A percentile compares a stretch with the other conserved stretches of the same genome.
These are phyloP conservation scores for Aspergillus coremiiformis DNA, from an alignment of 495 filamentous ascomycete genomes.

Conservation along the genomic window DNA sequence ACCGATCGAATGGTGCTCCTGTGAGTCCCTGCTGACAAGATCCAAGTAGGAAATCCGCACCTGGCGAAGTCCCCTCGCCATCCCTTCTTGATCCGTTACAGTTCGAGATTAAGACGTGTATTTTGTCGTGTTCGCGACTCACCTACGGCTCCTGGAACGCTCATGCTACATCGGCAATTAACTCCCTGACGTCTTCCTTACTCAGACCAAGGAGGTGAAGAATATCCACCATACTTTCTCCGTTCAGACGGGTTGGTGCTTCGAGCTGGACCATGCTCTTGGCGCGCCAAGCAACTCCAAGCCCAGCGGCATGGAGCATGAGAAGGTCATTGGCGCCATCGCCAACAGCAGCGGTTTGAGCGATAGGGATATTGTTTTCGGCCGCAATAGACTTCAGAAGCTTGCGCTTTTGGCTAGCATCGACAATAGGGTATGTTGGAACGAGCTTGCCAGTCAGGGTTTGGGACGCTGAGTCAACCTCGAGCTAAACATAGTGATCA, in stretches of 20 bases:
- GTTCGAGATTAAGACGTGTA: not conserved
- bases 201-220: conserved; percentile 77
- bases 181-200: conserved; percentile 52
- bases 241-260: conserved; percentile 75
- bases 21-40: not conserved
- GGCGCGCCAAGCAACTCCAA: conserved; percentile 90
- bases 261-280: conserved; percentile 87
- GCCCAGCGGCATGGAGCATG: conserved; percentile 83
- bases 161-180: conserved; percentile 25
- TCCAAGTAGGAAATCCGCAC: not conserved
- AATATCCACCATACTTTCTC: conserved; percentile 68
- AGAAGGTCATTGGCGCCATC: conserved; percentile 93
- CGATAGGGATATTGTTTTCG: conserved; percentile 59
- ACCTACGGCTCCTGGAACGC: not conserved
- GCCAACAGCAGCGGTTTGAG: conserved; percentile 79
- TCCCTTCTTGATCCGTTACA: not conserved
- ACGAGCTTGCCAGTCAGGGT: conserved; percentile 76
- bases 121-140: not conserved
- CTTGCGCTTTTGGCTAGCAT: conserved; percentile 69
- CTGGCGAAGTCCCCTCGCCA: not conserved
- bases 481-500: conserved; percentile 40
- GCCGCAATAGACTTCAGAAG: conserved; percentile 70
- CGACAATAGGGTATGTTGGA: conserved; percentile 63
- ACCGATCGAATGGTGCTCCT: not conserved
- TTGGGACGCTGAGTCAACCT: conserved; percentile 54